Evolutionary conservation across 768 basidiomycete genomes (phyloP), one percentile per base, ranked within the genome.

Genomic region (Lanmaoa pseudosensibilis): DNA sequence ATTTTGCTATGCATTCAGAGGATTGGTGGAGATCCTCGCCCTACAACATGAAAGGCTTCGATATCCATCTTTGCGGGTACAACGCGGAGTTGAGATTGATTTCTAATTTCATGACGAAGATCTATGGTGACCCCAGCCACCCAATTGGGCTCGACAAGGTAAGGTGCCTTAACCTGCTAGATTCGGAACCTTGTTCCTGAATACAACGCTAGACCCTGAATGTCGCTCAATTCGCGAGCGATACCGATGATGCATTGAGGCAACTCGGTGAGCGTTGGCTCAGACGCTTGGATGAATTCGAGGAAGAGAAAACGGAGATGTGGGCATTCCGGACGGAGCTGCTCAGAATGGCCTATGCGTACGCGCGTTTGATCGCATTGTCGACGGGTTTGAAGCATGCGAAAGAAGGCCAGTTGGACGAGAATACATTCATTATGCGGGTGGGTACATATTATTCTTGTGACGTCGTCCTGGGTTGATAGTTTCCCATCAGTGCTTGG

Each of bases 361-460:
- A 91, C 58, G 77, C 83, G 18, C 80, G 89, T n/a, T 74, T 91
- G 18, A 75, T 86, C 16, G 84, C 82, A 5, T 75, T 89, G 48
- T 88, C 89, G 0, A 87, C 86, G 59, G 89, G 89, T 16, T 85
- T 91, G 74, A 89, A 91, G 69, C 84, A 89, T 61, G 83, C 85
- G 16, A 88, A 87, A 67, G 79, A 76, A 23, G 73, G 80, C 39
- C 76, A 69, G 18, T 54, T 78, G 18, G 78, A 83, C 46, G 87
- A 88, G 64, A 85, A 83, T 55, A 82, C 83, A 21, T 88, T 90
- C 66, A 75, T 90, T 55, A 73, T 73, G 59, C 76, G 86, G 68
- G 88, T 89, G 61, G 50, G 87, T 76, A 40, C n/a, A 27, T 34
- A 1, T 11, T 27, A 38, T 49, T 21, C n/a, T 30, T 27, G 16